Evolutionary conservation across 306 rosid species (phyloP), one percentile per base, ranked within the genome.

Genomic region (Corylus avellana): DNA sequence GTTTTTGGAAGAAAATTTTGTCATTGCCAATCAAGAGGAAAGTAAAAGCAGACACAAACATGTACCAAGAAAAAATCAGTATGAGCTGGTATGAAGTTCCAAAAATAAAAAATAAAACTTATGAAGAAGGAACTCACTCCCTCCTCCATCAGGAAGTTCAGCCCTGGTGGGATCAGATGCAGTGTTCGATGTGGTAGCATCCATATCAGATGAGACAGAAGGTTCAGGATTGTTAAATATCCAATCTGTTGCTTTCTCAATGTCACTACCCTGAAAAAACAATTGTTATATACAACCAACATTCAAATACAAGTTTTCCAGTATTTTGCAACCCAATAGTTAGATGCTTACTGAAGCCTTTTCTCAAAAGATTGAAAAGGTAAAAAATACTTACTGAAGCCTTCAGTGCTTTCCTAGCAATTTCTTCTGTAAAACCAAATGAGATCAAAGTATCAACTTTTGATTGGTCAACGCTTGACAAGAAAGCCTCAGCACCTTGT

Each of bases 171-270:
- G 46, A 75, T 47, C 61, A 55, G 97, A 80, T 18, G 76, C 29
- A 25, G 81, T 0, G 74, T 80, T 84, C 61, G 97, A 91, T 62
- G 96, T 14, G 44, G 98, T 74, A 62, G 91, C 91, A 71, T 93
- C 94, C 89, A 86, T 85, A 77, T 84, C 79, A 68, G 87, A 75
- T 35, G 96, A 80, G 61, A 68, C 86, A 49, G 93, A 91, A 70
- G 90, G 93, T 67, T 87, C 89, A 7, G 96, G 98, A 87, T 90
- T 91, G 92, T 59, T 91, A 81, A 96, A 93, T 78, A 96, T 96
- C 99, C 98, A 96, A 85, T 96, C 99, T 5, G 99, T 93, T 20
- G 99, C 99, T 87, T 90, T 96, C 89, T 91, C 99, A 78, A 96
- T 90, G 86, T 96, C 96, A 80, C 92, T 94, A 54, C 91, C 94